Evolutionary conservation across 2,329 filamentous ascomycete species (phyloP).

Genomic region (Aspergillus aculeatus): DNA sequence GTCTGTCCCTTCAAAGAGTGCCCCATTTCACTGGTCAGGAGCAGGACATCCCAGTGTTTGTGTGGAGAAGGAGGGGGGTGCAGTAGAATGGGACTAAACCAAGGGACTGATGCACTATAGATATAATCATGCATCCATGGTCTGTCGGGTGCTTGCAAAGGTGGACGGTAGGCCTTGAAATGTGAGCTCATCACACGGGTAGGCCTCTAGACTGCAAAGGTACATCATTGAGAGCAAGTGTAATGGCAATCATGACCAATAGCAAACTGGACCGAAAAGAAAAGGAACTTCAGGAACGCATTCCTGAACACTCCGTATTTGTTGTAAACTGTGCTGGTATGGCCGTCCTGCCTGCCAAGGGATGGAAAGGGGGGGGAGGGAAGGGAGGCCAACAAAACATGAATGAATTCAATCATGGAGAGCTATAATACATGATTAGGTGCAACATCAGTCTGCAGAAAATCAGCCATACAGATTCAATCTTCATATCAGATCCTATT

Average conservation of each 20-base stretch:
- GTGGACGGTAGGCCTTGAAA: neutral
- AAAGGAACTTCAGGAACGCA: neutral
- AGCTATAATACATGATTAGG: no score
- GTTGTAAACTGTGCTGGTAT: neutral
- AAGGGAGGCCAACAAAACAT: no score
- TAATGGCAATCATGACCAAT: neutral
- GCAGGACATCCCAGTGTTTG: neutral
- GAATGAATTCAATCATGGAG: no score
- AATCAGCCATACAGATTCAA: neutral
- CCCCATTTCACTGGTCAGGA: neutral
- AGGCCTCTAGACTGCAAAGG: neutral
- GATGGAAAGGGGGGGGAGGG: neutral
- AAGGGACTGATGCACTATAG: neutral
- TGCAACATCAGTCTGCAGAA: neutral
- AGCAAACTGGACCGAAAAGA: neutral
- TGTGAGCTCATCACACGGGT: neutral
- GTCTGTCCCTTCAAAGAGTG: neutral
- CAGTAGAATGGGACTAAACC: neutral
- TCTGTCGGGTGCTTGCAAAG: neutral
- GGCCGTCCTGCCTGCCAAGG: neutral
- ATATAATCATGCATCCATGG: slow-evolving; percentile 3
- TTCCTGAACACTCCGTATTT: neutral
- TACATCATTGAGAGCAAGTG: neutral
- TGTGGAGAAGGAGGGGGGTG: neutral
- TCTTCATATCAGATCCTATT: neutral